These are phyloP conservation scores for Fusarium veterinarium DNA, from an alignment of 2,329 filamentous ascomycete species.

Conservation along the genomic window DNA sequence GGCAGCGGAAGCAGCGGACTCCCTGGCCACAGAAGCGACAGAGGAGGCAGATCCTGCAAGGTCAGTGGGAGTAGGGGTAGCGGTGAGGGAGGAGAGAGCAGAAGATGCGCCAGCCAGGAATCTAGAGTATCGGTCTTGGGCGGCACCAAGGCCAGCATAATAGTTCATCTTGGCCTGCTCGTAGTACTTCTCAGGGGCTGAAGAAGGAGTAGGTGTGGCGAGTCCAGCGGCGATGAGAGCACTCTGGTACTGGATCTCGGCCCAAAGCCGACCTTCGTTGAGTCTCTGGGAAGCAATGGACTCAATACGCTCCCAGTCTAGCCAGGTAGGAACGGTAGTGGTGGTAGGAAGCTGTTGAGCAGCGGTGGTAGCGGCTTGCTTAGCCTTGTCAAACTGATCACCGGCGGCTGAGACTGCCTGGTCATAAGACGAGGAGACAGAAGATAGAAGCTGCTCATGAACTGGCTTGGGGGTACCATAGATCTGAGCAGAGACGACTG, in stretches of 20 bases:
- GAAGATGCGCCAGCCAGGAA: slow-evolving; percentile 79
- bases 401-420: slow-evolving; percentile 72
- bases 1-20: slow-evolving; percentile 58
- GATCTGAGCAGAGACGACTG: slow-evolving; percentile 73
- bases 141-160: slow-evolving; percentile 81
- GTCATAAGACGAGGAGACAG: slow-evolving; percentile 75
- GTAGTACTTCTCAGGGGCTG: slow-evolving; percentile 66
- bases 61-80: slow-evolving; percentile 71
- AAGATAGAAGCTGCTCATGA: slow-evolving; percentile 76
- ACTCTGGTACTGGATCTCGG: slow-evolving; percentile 76
- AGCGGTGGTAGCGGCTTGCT: slow-evolving; percentile 63
- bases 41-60: slow-evolving; percentile 61
- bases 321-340: slow-evolving; percentile 53
- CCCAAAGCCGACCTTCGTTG: slow-evolving; percentile 75
- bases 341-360: slow-evolving; percentile 61
- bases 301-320: slow-evolving; percentile 63
- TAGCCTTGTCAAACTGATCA: slow-evolving; percentile 65
- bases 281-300: slow-evolving; percentile 78
- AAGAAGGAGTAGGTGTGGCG: slow-evolving; percentile 63
- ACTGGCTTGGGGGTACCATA: slow-evolving; percentile 76
- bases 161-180: slow-evolving; percentile 74
- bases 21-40: slow-evolving; percentile 61
- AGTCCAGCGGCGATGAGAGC: slow-evolving; percentile 73
- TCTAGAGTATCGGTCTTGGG: slow-evolving; percentile 81
- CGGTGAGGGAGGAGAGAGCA: slow-evolving; percentile 70